Evolutionary conservation across 2,329 filamentous ascomycete species (phyloP), one percentile per base, ranked within the genome.

Genomic region (Fusarium chuoi): DNA sequence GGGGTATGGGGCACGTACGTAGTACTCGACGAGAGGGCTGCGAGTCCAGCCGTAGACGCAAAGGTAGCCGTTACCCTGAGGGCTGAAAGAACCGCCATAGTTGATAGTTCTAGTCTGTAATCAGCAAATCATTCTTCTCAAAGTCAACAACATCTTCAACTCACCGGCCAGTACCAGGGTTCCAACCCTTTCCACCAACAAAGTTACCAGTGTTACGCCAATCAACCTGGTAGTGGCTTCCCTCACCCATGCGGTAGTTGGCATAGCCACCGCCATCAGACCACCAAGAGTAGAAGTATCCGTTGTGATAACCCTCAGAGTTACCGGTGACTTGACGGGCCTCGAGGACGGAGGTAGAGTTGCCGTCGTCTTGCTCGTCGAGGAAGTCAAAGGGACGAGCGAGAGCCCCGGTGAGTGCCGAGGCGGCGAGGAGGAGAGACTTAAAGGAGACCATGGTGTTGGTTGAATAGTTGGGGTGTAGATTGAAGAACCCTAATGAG

Each of bases 251-350:
- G 0, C 1, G 30, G 45, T 68, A 68, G 33, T 68, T 56, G 3
- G 63, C 65, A 33, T 68, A 68, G 1, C 65, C 65, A 8, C 62
- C 63, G 2, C 65, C 65, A 8, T 68, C 65, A n/a, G 52, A 46
- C 65, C 65, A 68, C 65, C 65, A 68, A n/a, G 65, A 68, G 62
- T 68, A 68, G 45, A 68, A 68, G 63, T 68, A 68, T 20, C 65
- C 65, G 12, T 68, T 68, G 4, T 68, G 62, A 18, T 52, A 52
- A 0, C 65, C 65, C 24, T 67, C 65, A 4, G 62, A 61, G 39
- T 68, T 68, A 1, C 65, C 65, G 8, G 65, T 68, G 39, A 68
- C 62, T 1, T 68, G 65, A 0, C 65, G 65, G 5, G 65, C 52
- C 12, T 68, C 65, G 1, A 68, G 65, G 1, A 68, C 39, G 2